phyloP scores from a whole-genome alignment of 805 yeast species.

The Lachancea dasiensis region DNA sequence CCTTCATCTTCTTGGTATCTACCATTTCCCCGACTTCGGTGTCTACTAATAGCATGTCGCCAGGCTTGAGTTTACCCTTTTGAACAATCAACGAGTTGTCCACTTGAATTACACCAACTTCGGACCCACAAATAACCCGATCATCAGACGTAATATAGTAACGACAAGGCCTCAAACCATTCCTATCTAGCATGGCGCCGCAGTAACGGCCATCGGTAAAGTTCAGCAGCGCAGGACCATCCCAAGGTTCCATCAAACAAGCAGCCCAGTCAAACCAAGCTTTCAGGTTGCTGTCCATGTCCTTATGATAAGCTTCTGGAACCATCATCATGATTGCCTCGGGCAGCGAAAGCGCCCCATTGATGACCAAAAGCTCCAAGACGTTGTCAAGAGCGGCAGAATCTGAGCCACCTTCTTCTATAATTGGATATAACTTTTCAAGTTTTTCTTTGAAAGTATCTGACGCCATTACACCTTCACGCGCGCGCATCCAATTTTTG shows the following conservation, averaged over 20 bases:
- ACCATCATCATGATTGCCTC: conserved; percentile 96
- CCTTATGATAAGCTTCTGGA: conserved; percentile 98
- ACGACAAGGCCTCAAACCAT: conserved; percentile 97
- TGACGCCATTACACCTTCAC: conserved; percentile 94
- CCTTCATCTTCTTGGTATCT: conserved; percentile 85
- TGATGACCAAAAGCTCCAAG: conserved; percentile 81
- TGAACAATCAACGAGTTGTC: conserved; percentile 75
- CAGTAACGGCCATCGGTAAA: conserved; percentile 97
- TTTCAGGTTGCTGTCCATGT: conserved; percentile 87
- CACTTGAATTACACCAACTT: conserved; percentile 93
- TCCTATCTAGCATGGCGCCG: conserved; percentile 97
- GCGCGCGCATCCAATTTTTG: conserved; percentile 98
- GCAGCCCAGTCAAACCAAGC: conserved; percentile 99
- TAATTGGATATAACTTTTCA: conserved; percentile 87
- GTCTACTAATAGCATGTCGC: conserved; percentile 92
- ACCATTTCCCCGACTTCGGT: conserved; percentile 89
- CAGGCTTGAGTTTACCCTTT: conserved; percentile 94
- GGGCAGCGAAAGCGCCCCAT: conserved; percentile 87
- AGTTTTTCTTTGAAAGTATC: conserved; percentile 83
- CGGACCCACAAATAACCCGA: conserved; percentile 95
- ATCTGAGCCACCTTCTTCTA: conserved; percentile 98
- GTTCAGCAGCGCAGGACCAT: conserved; percentile 95
- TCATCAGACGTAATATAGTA: conserved; percentile 93
- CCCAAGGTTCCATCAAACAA: conserved; percentile 99
- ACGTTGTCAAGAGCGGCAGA: conserved; percentile 98